phyloP scores from a whole-genome alignment of 352 stramenopile genomes.

The Phytopythium chamaehyphon region DNA sequence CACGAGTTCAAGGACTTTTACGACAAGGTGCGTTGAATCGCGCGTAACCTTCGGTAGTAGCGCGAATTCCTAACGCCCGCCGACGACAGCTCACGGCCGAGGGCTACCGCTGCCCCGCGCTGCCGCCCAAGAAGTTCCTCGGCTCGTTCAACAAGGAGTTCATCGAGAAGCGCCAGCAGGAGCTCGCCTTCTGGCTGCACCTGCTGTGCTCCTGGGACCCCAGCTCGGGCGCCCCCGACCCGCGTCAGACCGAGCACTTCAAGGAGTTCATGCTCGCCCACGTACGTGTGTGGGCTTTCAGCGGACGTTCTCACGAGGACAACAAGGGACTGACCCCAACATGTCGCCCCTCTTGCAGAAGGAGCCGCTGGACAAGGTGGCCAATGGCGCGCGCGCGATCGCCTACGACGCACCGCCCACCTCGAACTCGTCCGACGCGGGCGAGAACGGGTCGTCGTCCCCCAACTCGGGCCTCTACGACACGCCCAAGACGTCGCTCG shows the following conservation, averaged over 20 bases:
- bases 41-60: no score
- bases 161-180: conserved; percentile 85
- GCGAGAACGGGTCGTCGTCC: conserved; percentile 31
- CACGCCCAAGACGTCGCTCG: conserved; percentile 85
- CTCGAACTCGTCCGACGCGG: conserved; percentile 23
- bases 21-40: conserved; percentile 75
- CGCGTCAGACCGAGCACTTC: conserved; percentile 65
- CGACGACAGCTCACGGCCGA: conserved; percentile 65
- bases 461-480: conserved; percentile 52
- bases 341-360: conserved; percentile 58
- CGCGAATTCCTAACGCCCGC: no score
- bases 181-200: conserved; percentile 85
- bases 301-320: no score
- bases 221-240: conserved; percentile 53
- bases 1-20: conserved; percentile 88
- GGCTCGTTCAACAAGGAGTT: conserved; percentile 89
- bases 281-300: conserved; percentile 25
- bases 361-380: conserved; percentile 63
- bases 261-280: conserved; percentile 80
- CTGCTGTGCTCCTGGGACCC: conserved; percentile 75
- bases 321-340: no score
- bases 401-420: conserved; percentile 33
- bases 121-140: conserved; percentile 88
- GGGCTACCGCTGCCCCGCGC: conserved; percentile 68
- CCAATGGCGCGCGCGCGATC: conserved; percentile 22